Evolutionary conservation across 495 filamentous ascomycete genomes (phyloP), one percentile per base, ranked within the genome.

Genomic region (Gamarada debralockiae): DNA sequence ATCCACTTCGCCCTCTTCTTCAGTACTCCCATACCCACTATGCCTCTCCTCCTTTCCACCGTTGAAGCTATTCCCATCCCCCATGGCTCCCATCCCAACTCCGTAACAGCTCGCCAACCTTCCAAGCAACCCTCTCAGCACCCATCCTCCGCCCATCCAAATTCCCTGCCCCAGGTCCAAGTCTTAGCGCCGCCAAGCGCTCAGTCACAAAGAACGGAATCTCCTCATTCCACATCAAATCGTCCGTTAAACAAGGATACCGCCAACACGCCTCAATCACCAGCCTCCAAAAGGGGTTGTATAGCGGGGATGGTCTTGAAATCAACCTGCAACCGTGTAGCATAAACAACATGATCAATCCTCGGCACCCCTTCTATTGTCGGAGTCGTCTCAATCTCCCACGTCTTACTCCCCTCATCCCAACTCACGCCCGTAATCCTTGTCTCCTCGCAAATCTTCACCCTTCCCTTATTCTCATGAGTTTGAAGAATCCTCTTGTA

Each of bases 131-230:
- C 46, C 81, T 67, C 67, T 86, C 82, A 2, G 82, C 81, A 3
- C 81, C 81, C 36, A 78, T 60, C 48, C 80, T 74, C n/a, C 81
- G 79, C 4, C 82, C 82, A 48, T 82, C 82, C 3, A 86, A 67
- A 65, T 85, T 85, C 14, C 74, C 74, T 1, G 80, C 81, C 12
- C 73, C 78, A 25, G 81, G 83, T 2, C 83, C 82, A 5, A 85
- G 65, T 24, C 79, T 70, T 36, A 86, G 58, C 5, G 69, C 75
- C 0, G 77, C 82, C 50, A 85, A 66, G 50, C 78, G 68, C 14
- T 82, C 83, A 0, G 81, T 79, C 48, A 84, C 60, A 56, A 84
- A 85, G 6, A 85, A 62, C 3, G 82, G 82, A 4, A 85, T 74
- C 45, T 77, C 78, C 3, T 76, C 60, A 44, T 68, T 66, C 82